Conservation (phyloP, 441 rosid genomes). For the Brassica balearica region DNA sequence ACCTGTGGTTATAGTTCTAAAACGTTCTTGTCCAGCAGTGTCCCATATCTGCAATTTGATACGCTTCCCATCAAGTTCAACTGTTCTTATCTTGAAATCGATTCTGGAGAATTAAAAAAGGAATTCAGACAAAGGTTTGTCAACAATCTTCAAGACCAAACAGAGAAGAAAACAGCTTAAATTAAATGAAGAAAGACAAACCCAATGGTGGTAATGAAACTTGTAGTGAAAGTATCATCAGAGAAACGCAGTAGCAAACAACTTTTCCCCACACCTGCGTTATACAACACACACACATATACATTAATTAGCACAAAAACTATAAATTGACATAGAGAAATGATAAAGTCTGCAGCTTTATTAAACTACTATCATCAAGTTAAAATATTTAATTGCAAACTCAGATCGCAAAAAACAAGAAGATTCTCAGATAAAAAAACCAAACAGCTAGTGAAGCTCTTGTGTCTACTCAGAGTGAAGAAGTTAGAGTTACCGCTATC, state of each 20-base stretch:
- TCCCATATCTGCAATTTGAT: conserved; percentile 65
- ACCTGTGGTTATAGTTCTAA: conserved; percentile 60
- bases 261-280: conserved; percentile 84
- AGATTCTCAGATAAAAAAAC: not conserved
- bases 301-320: not conserved
- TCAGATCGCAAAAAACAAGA: conserved; percentile 31
- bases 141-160: conserved; percentile 13
- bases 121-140: not conserved
- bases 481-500: conserved; percentile 42
- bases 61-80: conserved; percentile 62
- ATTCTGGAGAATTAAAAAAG: conserved; percentile 36
- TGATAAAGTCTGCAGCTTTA: not conserved
- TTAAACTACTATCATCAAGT: not conserved
- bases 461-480: not conserved
- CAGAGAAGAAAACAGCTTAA: not conserved
- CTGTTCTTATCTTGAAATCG: conserved; percentile 59
- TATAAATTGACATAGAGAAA: not conserved
- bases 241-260: conserved; percentile 82
- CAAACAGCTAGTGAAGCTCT: not conserved
- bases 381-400: not conserved
- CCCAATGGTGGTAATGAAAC: conserved; percentile 90
- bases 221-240: conserved; percentile 85
- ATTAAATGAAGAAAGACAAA: conserved; percentile 34
- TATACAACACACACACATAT: not conserved
- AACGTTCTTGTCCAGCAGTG: conserved; percentile 66